Evolutionary conservation across 2,329 filamentous ascomycete species (phyloP).

Genomic region (Ustilaginoidea virens): DNA sequence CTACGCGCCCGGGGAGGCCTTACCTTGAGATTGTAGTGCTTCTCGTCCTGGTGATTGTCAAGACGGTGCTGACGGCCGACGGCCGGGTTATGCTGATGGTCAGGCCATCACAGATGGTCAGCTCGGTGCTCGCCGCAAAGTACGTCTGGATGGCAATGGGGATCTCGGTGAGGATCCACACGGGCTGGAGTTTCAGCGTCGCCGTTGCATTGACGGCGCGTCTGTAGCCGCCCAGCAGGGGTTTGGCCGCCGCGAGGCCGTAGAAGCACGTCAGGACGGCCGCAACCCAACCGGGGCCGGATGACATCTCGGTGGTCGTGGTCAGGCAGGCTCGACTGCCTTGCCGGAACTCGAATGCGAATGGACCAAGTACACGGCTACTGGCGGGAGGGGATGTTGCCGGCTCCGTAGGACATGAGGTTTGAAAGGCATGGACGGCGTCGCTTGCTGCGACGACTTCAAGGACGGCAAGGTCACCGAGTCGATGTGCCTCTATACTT

Average conservation of each 20-base stretch:
- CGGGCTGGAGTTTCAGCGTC: constrained; percentile 2
- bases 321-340: background rate
- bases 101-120: constrained; percentile 1
- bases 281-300: background rate
- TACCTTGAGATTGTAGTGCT: constrained; percentile 1
- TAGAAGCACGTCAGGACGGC: constrained; percentile 1
- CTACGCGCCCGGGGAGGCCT: no score
- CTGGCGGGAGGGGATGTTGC: no score
- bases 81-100: constrained; percentile 1
- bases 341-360: background rate
- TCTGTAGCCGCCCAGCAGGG: background rate
- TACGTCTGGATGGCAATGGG: constrained; percentile 1
- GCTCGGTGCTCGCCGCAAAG: background rate
- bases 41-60: constrained; percentile 3
- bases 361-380: background rate
- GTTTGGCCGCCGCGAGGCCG: constrained; percentile 1
- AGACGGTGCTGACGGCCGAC: background rate
- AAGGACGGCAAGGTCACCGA: no score
- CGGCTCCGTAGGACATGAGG: no score
- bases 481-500: no score
- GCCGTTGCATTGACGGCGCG: background rate
- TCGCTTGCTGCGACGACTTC: no score
- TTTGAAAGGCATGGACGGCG: no score
- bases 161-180: constrained; percentile 1
- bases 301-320: constrained; percentile 1